phyloP scores from a whole-genome alignment of 2,329 filamentous ascomycete genomes.

The Botrytis hyacinthi region DNA sequence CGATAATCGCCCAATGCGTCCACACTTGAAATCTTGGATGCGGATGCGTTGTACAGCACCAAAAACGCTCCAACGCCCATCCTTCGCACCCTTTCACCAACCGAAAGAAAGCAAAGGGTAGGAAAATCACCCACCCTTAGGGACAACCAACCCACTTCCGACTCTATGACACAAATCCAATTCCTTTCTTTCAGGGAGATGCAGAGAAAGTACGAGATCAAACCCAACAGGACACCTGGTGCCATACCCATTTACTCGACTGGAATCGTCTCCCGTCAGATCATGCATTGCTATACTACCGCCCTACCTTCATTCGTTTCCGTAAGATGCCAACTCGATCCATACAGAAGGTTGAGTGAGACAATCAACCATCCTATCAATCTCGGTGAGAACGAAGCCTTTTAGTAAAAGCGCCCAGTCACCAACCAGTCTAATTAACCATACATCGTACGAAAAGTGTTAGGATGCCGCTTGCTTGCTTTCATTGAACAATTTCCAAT shows the following conservation, averaged over 20 bases:
- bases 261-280: not conserved
- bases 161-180: slow-evolving; percentile 5
- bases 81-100: slow-evolving; percentile 10
- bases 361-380: not conserved
- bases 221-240: not conserved
- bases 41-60: slow-evolving; percentile 15
- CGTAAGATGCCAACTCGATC: slow-evolving; percentile 5
- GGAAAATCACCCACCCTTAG: not conserved
- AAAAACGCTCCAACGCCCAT: not conserved
- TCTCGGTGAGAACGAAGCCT: slow-evolving; percentile 16
- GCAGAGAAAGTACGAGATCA: not conserved
- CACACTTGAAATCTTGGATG: not conserved
- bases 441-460: slow-evolving; percentile 5
- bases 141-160: slow-evolving; percentile 13
- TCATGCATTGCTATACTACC: not conserved
- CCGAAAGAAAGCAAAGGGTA: slow-evolving; percentile 5
- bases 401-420: not conserved
- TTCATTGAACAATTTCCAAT: not conserved
- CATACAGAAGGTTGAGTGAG: not conserved
- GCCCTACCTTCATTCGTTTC: slow-evolving; percentile 10
- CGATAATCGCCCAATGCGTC: slow-evolving; percentile 3
- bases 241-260: not conserved
- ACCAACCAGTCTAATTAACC: not conserved
- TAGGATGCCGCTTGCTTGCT: slow-evolving; percentile 2
- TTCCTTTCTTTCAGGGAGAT: not conserved